Evolutionary conservation across 176 grass and related monocot genomes (phyloP), one percentile per base, ranked within the genome.

Genomic region (Aechmea fasciata): DNA sequence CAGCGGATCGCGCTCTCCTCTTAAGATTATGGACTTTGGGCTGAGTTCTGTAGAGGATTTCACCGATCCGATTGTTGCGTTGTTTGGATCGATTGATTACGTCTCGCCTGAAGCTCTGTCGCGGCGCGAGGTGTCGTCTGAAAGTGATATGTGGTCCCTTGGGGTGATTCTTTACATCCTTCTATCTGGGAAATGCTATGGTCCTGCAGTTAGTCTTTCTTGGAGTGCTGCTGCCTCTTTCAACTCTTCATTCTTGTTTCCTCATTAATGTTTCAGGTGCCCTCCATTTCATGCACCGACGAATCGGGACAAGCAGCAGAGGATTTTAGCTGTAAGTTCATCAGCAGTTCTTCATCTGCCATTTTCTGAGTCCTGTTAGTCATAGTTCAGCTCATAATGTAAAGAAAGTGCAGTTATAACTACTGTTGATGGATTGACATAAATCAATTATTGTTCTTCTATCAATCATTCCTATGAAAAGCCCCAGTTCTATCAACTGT

Each of bases 1-100:
- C 22, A 62, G 33, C 41, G 70, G 80, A 22, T 67, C 74, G 23
- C 63, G 65, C 12, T 91, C 88, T 33, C 70, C 71, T 1, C 17
- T 87, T 70, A 91, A 87, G 59, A 87, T 91, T 23, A 87, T 91
- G 88, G 88, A 91, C 74, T 91, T 87, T 70, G 88, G 88, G 33
- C 48, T 91, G 78, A 91, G 88, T 50, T 87, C 84, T 64, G 78
- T 84, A 10, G 81, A 91, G 25, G 81, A 87, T 67, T 78, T 87
- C 65, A 84, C 84, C 14, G 84, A 87, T 71, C 84, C 84, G 2
- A 76, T 91, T 26, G 75, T 91, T 18, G 69, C 81, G 10, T 33
- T 87, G 48, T 91, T 91, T 28, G 84, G 88, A 2, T 84, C 88
- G 1, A 81, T 91, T 63, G 88, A 91, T 82, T 91, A 91, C 68